Base-by-base conservation (phyloP, 805 yeast genomes). In the Wickerhamomyces canadensis region DNA sequence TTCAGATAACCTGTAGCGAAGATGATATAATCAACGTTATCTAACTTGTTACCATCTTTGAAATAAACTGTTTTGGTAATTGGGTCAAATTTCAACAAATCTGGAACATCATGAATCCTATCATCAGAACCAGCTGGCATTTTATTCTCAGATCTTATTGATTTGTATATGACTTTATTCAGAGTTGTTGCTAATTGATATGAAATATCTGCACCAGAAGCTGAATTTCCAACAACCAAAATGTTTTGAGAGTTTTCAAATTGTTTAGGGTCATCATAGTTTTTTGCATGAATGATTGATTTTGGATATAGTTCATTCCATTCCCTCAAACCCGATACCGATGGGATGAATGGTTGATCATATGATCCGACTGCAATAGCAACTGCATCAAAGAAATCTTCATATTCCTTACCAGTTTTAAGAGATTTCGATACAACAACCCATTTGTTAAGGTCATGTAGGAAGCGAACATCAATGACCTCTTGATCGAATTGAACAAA, bases 1-100 rank as follows among this genome's bases (percentile, higher is more conserved):
- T 78, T 78, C 32, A 76, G 62, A 56, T 83, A 85, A 1, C 95
- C 95, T 0, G 95, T 84, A 34, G 85, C 83, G 54, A 78, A 82
- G 9, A 84, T 62, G 9, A 85, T 62, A 17, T 53, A 51, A 43
- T 84, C 89, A 28, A 83, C 71, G 26, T 64, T 65, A 2, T 48
- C 47, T 3, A 79, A 40, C 10, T 48, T 55, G 3, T 57, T 45
- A 3, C 82, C 87, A 44, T 76, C 76, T 4, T 47, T 63, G 40
- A 80, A 73, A 11, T 56, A 50, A 2, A 78, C 68, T 0, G 64
- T 49, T 33, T 62, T 59, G 2, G 62, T 57, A 1, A 53, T 61
- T 5, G 65, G 45, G 29, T 69, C 65, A 38, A 74, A 65, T 6
- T 42, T 37, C 7, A 51, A 56, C 32, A 74, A 54, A 36, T 75